Conservation (phyloP, 441 rosid genomes). For the Corymbia calophylla region DNA sequence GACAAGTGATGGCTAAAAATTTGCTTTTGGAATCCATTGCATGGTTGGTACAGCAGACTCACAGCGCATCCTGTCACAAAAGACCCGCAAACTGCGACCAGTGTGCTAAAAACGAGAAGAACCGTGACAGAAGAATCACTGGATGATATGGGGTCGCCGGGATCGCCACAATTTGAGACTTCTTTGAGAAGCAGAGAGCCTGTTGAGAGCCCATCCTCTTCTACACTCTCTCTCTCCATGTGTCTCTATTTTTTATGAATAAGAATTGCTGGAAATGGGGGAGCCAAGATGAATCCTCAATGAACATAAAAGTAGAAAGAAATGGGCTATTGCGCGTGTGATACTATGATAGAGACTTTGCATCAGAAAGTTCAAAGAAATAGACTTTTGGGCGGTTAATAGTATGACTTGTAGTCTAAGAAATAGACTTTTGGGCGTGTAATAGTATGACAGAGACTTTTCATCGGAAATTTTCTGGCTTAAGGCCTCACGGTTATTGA, state of each 20-base stretch:
- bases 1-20: background rate
- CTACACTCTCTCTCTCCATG: conserved; percentile 5
- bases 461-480: background rate
- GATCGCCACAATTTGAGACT: background rate
- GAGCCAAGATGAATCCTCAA: background rate
- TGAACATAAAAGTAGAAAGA: background rate
- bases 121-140: conserved; percentile 23
- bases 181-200: conserved; percentile 13
- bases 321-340: background rate
- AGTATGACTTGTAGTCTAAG: background rate
- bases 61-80: conserved; percentile 44
- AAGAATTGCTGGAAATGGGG: background rate
- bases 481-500: background rate
- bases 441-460: background rate
- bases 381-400: background rate
- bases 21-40: background rate
- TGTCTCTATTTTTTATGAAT: background rate
- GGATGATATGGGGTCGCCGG: background rate
- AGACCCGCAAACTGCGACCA: conserved; percentile 51
- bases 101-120: conserved; percentile 31
- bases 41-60: conserved; percentile 4
- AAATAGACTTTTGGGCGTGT: background rate
- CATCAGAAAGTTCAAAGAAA: background rate
- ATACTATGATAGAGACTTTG: background rate
- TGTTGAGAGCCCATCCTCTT: conserved; percentile 8